These are phyloP conservation scores for Colletotrichum spinosum DNA, from an alignment of 2,329 filamentous ascomycete species.

Conservation along the genomic window DNA sequence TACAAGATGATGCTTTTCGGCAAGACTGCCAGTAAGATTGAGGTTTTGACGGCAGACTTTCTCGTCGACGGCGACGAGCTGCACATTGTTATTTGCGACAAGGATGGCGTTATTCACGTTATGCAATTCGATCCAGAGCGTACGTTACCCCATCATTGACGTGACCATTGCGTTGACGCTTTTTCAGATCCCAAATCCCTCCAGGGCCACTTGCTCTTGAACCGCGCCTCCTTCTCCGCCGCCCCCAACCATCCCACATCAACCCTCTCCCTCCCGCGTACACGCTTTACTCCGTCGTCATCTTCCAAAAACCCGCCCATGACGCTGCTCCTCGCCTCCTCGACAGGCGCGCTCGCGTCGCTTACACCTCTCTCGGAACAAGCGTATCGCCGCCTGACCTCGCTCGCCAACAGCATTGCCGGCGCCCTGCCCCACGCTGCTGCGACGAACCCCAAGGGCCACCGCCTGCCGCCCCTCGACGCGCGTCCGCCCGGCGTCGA, in stretches of 20 bases:
- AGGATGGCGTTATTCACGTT: conserved; percentile 87
- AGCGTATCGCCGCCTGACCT: conserved; percentile 84
- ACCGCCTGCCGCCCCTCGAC: conserved; percentile 66
- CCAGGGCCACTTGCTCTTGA: conserved; percentile 87
- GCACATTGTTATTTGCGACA: conserved; percentile 85
- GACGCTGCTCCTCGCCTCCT: conserved; percentile 75
- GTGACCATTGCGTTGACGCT: too few species aligned
- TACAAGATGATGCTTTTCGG: conserved; percentile 95
- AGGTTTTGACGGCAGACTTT: conserved; percentile 86
- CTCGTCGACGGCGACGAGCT: conserved; percentile 86
- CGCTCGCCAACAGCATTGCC: conserved; percentile 82
- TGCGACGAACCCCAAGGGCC: conserved; percentile 85
- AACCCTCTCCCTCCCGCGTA: conserved; percentile 80
- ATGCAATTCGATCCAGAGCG: conserved; percentile 95
- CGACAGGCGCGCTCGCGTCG: conserved; percentile 80
- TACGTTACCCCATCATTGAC: conserved; percentile 49
- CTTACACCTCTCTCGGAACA: conserved; percentile 83
- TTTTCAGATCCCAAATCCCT: conserved; percentile 87
- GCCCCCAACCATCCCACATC: conserved; percentile 81
- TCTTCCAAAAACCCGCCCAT: conserved; percentile 49
- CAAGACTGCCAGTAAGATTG: conserved; percentile 82
- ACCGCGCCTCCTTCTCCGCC: conserved; percentile 88
- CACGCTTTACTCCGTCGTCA: conserved; percentile 46
- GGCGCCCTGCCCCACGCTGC: conserved; percentile 81
- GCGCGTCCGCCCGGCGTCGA: conserved; percentile 65